Percentiles rank a stretch among this genome's conserved stretches.
These are phyloP conservation scores for Torulaspora maleeae DNA, from an alignment of 805 yeast genomes.

Conservation along the genomic window DNA sequence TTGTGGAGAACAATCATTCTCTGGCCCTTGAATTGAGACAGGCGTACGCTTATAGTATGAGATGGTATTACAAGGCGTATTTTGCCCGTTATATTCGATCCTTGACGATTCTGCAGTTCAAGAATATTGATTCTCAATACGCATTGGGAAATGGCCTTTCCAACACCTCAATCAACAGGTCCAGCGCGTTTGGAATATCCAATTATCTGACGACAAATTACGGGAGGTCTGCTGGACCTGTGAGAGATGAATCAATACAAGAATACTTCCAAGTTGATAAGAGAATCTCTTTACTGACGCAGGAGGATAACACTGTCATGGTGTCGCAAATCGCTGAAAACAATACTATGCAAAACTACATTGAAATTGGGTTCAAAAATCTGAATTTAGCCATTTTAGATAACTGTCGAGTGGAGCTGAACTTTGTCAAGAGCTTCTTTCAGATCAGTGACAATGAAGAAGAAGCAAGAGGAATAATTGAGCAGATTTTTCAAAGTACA, in stretches of 20 bases:
- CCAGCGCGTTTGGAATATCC: conserved; percentile 26
- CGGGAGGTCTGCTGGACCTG: conserved; percentile 10
- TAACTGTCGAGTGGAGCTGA: conserved; percentile 71
- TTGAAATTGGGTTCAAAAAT: conserved; percentile 70
- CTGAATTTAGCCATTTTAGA: conserved; percentile 70
- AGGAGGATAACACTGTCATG: conserved; percentile 59
- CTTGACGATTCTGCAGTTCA: conserved; percentile 56
- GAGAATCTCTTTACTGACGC: conserved; percentile 53
- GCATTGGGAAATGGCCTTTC: conserved; percentile 47
- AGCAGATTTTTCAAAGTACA: conserved; percentile 50
- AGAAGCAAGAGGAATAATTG: conserved; percentile 44
- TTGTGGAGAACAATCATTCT: conserved; percentile 50
- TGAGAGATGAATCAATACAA: conserved; percentile 34
- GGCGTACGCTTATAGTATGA: conserved; percentile 85
- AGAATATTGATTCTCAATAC: conserved; percentile 50
- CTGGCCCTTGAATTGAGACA: conserved; percentile 67
- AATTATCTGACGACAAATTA: conserved; percentile 26
- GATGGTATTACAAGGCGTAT: conserved; percentile 83
- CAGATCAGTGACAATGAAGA: conserved; percentile 40
- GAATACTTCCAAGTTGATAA: conserved; percentile 58
- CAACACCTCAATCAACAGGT: conserved; percentile 29
- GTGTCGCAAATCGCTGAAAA: conserved; percentile 83
- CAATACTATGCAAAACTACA: conserved; percentile 57
- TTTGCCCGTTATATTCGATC: conserved; percentile 74
- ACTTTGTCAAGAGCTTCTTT: conserved; percentile 70